Base-by-base conservation (phyloP, 148 eudicot genomes). In the Chenopodium suecicum region DNA sequence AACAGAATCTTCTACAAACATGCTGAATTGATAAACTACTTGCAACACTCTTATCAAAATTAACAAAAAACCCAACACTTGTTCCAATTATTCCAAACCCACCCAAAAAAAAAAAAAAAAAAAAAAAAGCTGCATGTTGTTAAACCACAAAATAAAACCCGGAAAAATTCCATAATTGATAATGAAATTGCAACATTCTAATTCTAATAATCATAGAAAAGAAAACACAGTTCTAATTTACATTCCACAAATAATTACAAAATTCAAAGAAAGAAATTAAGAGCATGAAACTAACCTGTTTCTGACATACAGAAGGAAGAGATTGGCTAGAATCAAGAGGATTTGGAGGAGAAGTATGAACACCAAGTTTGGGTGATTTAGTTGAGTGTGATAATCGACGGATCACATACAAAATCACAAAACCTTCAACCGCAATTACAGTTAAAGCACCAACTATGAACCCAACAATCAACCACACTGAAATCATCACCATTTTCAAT, bases 281-380 rank as follows among this genome's bases (percentile, higher is more conserved):
- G 2, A 22, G 8, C n/a, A 17, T 12, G 0, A 34, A 32, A 76
- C 10, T 14, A 13, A 84, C 86, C 86, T 84, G 86, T 19, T 84
- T 84, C 9, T 80, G 80, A 47, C 56, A 84, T 11, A 77, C 12
- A 62, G 86, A 83, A 75, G 78, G 32, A 12, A 80, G 65, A 41
- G 76, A 75, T 23, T 70, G 86, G 1, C 22, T 37, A 69, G 73
- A 62, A 76, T 84, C 83, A 75, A 75, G 82, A n/a, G 76, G 77
- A 7, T 80, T 46, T 54, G 16, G 80, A 32, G 80, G n/a, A 79
- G 13, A 5, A 47, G 11, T 17, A 31, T 1, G 6, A 25, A 46
- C 11, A 31, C 19, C 46, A 25, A 63, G 8, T 22, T 63, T 32
- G 14, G 56, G 29, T 34, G 81, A 73, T 78, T 76, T 77, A 76